phyloP scores from a whole-genome alignment of 768 basidiomycete species.

The Lactarius tabidus region DNA sequence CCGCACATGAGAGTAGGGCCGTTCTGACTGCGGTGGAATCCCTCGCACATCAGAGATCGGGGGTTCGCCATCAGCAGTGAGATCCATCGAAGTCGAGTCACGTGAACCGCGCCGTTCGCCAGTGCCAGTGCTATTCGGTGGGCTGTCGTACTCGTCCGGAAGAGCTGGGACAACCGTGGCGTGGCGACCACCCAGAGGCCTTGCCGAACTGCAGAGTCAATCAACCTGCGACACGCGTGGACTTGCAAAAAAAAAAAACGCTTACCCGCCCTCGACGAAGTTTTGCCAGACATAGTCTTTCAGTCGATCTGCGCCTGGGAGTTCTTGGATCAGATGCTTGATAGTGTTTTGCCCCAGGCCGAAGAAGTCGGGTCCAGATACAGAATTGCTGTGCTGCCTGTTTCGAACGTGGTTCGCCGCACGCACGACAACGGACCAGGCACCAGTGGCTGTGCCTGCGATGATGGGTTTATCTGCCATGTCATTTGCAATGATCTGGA shows the following conservation, averaged over 20 bases:
- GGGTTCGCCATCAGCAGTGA: slow-evolving; percentile 14
- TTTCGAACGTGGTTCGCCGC: slow-evolving; percentile 78
- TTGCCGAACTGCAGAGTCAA: slow-evolving; percentile 33
- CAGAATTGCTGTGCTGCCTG: slow-evolving; percentile 79
- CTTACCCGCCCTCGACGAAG: slow-evolving; percentile 83
- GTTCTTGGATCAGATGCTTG: slow-evolving; percentile 85
- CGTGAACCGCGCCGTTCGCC: slow-evolving; percentile 21
- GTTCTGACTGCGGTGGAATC: slow-evolving; percentile 7
- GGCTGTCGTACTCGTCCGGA: slow-evolving; percentile 65
- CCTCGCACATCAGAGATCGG: slow-evolving; percentile 21
- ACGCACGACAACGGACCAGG: slow-evolving; percentile 81
- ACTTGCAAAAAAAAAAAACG: slow-evolving; percentile 26
- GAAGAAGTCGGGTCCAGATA: slow-evolving; percentile 87
- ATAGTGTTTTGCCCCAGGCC: slow-evolving; percentile 84
- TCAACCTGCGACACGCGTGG: slow-evolving; percentile 17
- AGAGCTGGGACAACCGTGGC: slow-evolving; percentile 78
- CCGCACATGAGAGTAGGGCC: slow-evolving; percentile 17
- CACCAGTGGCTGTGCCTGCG: slow-evolving; percentile 84
- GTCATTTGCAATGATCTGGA: slow-evolving; percentile 76
- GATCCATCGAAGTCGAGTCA: slow-evolving; percentile 20
- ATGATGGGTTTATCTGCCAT: slow-evolving; percentile 66
- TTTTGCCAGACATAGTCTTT: slow-evolving; percentile 85
- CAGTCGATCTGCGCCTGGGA: slow-evolving; percentile 65
- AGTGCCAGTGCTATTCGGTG: slow-evolving; percentile 30
- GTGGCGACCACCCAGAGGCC: slow-evolving; percentile 75